These are phyloP conservation scores for Ceratocystis lukuohia DNA, from an alignment of 2,329 filamentous ascomycete genomes.

Conservation along the genomic window DNA sequence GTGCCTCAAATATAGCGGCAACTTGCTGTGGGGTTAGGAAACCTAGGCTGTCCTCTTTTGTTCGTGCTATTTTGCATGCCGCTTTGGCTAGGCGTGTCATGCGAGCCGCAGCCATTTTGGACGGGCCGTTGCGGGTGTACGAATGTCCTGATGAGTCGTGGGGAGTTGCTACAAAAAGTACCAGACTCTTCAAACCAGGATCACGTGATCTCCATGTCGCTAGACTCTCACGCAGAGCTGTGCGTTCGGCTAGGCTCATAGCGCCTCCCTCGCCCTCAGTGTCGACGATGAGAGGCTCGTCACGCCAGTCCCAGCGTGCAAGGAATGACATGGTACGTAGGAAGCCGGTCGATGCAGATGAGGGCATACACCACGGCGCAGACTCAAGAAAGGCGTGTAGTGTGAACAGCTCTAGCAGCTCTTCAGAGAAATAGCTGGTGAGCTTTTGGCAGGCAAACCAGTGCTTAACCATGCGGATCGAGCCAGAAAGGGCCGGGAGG, in stretches of 20 bases:
- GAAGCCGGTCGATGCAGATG: constrained; percentile 66
- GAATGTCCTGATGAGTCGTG: constrained; percentile 64
- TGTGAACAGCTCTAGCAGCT: constrained; percentile 73
- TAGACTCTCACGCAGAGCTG: constrained; percentile 55
- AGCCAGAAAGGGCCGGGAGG: constrained; percentile 63
- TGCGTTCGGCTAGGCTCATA: constrained; percentile 44
- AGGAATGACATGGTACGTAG: constrained; percentile 67
- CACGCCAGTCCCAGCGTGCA: constrained; percentile 82
- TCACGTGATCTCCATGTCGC: constrained; percentile 80
- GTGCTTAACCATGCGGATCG: constrained; percentile 72
- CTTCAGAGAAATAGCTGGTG: constrained; percentile 57
- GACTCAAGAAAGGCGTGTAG: constrained; percentile 67
- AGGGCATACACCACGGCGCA: constrained; percentile 66
- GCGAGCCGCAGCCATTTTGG: constrained; percentile 69
- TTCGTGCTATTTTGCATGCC: constrained; percentile 48
- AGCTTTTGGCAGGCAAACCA: constrained; percentile 85
- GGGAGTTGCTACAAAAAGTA: constrained; percentile 69
- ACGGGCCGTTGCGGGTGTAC: constrained; percentile 58
- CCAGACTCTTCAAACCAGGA: constrained; percentile 70
- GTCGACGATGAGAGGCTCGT: constrained; percentile 70
- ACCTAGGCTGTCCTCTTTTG: constrained; percentile 40
- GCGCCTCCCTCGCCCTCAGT: constrained; percentile 29
- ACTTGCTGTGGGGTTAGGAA: constrained; percentile 28
- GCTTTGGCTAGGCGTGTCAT: constrained; percentile 72
- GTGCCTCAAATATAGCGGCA: constrained; percentile 52